These are phyloP conservation scores for Geotrichum restrictum DNA, from an alignment of 1,139 yeast species.

Conservation along the genomic window DNA sequence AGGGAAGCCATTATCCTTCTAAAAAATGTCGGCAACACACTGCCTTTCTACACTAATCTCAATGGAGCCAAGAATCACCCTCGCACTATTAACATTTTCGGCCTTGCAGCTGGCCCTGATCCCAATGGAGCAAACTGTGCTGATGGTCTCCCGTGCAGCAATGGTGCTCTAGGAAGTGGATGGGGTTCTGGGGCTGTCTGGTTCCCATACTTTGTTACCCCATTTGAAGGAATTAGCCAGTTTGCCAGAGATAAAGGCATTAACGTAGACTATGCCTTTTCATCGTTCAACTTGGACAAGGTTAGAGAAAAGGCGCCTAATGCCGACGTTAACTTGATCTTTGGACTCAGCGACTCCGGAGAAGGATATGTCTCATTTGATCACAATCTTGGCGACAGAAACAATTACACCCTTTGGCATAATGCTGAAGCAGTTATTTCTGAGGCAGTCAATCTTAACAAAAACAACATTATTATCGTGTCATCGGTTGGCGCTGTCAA, in stretches of 20 bases:
- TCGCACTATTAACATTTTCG: slow-evolving; percentile 49
- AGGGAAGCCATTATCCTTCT: slow-evolving; percentile 55
- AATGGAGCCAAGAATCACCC: slow-evolving; percentile 41
- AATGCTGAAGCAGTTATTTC: slow-evolving; percentile 55
- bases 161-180: slow-evolving; percentile 37
- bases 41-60: slow-evolving; percentile 52
- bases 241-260: slow-evolving; percentile 23
- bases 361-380: slow-evolving; percentile 59
- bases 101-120: slow-evolving; percentile 34
- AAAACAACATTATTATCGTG: slow-evolving; percentile 55
- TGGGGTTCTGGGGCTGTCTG: slow-evolving; percentile 51
- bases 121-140: slow-evolving; percentile 42
- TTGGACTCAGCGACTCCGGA: slow-evolving; percentile 47
- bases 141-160: slow-evolving; percentile 31
- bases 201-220: slow-evolving; percentile 55
- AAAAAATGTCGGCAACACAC: slow-evolving; percentile 48
- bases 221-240: slow-evolving; percentile 39
- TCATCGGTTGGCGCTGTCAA: slow-evolving; percentile 59
- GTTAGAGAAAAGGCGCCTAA: slow-evolving; percentile 48
- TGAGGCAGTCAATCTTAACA: slow-evolving; percentile 47
- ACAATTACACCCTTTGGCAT: slow-evolving; percentile 56
- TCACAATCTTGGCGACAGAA: slow-evolving; percentile 55
- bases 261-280: slow-evolving; percentile 32
- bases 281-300: slow-evolving; percentile 45
- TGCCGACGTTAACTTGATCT: slow-evolving; percentile 51